A percentile compares a stretch with the other conserved stretches of the same genome.
Evolutionary conservation across 768 basidiomycete genomes (phyloP).

Genomic region (Boletus barrowsii): DNA sequence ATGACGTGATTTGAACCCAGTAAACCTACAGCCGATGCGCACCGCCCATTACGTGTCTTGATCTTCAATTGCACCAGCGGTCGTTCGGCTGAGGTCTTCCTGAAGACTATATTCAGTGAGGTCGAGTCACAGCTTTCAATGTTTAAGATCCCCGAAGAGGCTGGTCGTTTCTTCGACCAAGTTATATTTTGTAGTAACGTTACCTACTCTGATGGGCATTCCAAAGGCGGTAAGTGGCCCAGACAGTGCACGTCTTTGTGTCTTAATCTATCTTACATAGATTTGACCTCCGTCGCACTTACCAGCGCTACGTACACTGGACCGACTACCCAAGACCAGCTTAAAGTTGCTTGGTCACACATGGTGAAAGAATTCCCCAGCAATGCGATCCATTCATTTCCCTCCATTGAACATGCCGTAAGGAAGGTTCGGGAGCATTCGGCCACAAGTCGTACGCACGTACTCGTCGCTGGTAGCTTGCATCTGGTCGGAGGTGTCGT

Average conservation of each 20-base stretch:
- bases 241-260: background rate
- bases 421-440: constrained; percentile 50
- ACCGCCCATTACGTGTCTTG: constrained; percentile 50
- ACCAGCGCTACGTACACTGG: constrained; percentile 58
- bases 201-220: constrained; percentile 85
- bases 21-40: constrained; percentile 13
- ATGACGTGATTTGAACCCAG: constrained; percentile 3
- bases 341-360: constrained; percentile 69
- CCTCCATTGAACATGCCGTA: constrained; percentile 90
- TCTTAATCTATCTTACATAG: constrained; percentile 38
- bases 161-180: constrained; percentile 64
- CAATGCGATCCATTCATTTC: constrained; percentile 70
- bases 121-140: constrained; percentile 46
- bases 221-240: constrained; percentile 74
- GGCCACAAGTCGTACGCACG: constrained; percentile 39
- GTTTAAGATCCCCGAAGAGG: constrained; percentile 36
- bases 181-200: constrained; percentile 97
- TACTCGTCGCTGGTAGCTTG: constrained; percentile 90
- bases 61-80: constrained; percentile 96
- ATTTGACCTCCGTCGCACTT: constrained; percentile 71
- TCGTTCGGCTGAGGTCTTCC: constrained; percentile 72
- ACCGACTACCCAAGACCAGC: constrained; percentile 72
- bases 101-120: constrained; percentile 55
- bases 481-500: constrained; percentile 93
- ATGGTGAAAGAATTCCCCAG: constrained; percentile 60